phyloP scores from a whole-genome alignment of 352 stramenopile genomes.

The Pythium aquatile region DNA sequence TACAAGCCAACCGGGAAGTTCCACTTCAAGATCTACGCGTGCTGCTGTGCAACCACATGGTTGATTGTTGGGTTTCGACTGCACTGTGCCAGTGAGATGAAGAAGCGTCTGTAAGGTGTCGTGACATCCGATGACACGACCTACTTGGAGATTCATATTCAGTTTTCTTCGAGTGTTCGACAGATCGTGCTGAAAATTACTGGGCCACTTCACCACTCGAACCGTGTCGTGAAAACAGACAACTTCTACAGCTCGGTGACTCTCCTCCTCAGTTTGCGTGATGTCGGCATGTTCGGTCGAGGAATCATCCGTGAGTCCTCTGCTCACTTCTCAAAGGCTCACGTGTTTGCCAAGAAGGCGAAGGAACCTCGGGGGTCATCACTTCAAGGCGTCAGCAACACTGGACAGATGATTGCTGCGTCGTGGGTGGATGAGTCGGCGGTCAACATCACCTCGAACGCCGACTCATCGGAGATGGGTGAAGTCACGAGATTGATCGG shows the following conservation, averaged over 20 bases:
- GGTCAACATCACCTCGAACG: slow-evolving; percentile 32
- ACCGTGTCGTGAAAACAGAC: slow-evolving; percentile 32
- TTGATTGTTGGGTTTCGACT: slow-evolving; percentile 31
- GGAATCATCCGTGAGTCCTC: slow-evolving; percentile 24
- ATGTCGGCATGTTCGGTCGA: slow-evolving; percentile 26
- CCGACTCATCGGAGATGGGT: slow-evolving; percentile 16
- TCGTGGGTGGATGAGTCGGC: slow-evolving; percentile 31
- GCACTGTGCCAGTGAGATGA: slow-evolving; percentile 26
- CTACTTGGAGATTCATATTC: slow-evolving; percentile 3
- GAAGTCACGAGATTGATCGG: slow-evolving; percentile 23
- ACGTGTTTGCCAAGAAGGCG: slow-evolving; percentile 11
- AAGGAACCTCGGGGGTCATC: slow-evolving; percentile 15
- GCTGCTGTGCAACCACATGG: slow-evolving; percentile 33
- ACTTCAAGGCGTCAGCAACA: slow-evolving; percentile 20
- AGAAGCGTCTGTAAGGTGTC: slow-evolving; percentile 21
- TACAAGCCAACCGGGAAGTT: slow-evolving; percentile 36
- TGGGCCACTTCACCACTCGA: slow-evolving; percentile 22
- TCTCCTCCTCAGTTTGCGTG: slow-evolving; percentile 20
- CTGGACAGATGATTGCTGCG: slow-evolving; percentile 21
- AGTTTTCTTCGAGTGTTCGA: slow-evolving; percentile 17
- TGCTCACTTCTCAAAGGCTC: slow-evolving; percentile 28
- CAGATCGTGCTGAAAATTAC: slow-evolving; percentile 33
- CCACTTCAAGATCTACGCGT: slow-evolving; percentile 37
- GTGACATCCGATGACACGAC: neutral
- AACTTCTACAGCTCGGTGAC: slow-evolving; percentile 37